phyloP scores from a whole-genome alignment of 441 rosid genomes.

The Euphorbia corollata region DNA sequence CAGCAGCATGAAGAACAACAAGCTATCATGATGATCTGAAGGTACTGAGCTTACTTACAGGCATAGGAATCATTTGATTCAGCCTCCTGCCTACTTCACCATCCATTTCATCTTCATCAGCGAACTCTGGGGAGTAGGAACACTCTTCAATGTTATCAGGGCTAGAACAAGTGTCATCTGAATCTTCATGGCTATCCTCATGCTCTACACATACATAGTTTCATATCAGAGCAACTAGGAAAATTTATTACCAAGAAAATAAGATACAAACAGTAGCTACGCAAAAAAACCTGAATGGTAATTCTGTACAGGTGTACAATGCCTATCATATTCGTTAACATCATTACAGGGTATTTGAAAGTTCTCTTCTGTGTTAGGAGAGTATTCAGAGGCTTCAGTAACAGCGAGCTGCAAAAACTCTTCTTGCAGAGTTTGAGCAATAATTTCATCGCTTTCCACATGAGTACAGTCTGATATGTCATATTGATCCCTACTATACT shows the following conservation, averaged over 20 bases:
- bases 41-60: conserved; percentile 51
- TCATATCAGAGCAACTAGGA: background rate
- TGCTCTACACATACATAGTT: conserved; percentile 35
- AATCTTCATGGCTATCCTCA: conserved; percentile 35
- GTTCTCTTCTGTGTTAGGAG: conserved; percentile 22
- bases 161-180: conserved; percentile 55
- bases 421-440: conserved; percentile 62
- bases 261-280: conserved; percentile 3
- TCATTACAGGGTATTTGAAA: conserved; percentile 22
- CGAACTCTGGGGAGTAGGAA: conserved; percentile 36
- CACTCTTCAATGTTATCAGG: conserved; percentile 37
- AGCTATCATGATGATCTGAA: conserved; percentile 2
- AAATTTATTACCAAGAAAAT: background rate
- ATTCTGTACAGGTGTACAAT: conserved; percentile 24
- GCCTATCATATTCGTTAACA: conserved; percentile 32
- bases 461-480: conserved; percentile 34
- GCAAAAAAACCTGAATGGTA: conserved; percentile 37
- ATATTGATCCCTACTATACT: conserved; percentile 35
- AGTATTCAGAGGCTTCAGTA: conserved; percentile 34
- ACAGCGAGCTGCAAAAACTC: conserved; percentile 60
- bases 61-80: conserved; percentile 64
- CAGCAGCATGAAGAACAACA: background rate
- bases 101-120: conserved; percentile 34
- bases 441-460: conserved; percentile 57
- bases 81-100: conserved; percentile 61